phyloP scores from a whole-genome alignment of 306 rosid species.

The Lathyrus oleraceus region DNA sequence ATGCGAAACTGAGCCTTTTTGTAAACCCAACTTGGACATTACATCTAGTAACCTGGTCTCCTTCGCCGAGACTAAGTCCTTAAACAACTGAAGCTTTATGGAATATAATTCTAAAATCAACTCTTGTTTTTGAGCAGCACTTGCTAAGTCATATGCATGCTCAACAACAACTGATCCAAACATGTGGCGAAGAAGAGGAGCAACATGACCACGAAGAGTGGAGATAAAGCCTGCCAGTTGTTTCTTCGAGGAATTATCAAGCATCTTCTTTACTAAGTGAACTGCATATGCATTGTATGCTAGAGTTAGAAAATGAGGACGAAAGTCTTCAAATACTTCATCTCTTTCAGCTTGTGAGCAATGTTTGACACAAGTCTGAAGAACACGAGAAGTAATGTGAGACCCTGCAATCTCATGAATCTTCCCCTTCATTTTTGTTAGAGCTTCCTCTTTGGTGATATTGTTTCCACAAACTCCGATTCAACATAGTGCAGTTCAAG shows the following conservation, averaged over 20 bases:
- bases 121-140: constrained; percentile 78
- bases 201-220: constrained; percentile 78
- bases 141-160: constrained; percentile 79
- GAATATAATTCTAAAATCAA: constrained; percentile 79
- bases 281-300: no score
- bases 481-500: no score
- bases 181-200: constrained; percentile 92
- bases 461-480: no score
- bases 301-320: no score
- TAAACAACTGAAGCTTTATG: constrained; percentile 77
- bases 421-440: no score
- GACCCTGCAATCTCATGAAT: no score
- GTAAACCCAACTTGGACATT: constrained; percentile 73
- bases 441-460: no score
- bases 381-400: no score
- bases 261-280: constrained; percentile 89
- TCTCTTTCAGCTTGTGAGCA: no score
- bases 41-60: constrained; percentile 87
- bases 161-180: constrained; percentile 91
- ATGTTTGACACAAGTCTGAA: no score
- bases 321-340: no score
- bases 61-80: constrained; percentile 66
- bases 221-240: constrained; percentile 77
- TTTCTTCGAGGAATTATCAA: constrained; percentile 81
- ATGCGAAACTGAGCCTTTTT: constrained; percentile 73